Conservation (phyloP, 75 land plant genomes). For the Isoetes taiwanensis region DNA sequence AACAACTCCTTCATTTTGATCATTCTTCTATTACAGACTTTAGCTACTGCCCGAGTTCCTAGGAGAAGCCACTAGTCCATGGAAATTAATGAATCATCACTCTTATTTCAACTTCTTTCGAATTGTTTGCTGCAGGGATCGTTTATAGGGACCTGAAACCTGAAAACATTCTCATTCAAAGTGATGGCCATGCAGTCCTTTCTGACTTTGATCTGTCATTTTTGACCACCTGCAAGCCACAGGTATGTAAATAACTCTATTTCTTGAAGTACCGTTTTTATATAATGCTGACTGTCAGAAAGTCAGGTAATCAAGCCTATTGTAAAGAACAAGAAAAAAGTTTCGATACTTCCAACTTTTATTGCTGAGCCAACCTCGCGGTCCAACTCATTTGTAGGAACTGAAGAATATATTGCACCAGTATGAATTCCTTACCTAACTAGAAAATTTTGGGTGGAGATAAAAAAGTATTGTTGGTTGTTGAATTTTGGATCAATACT, state of each 20-base stretch:
- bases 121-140: slow-evolving; percentile 43
- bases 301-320: no score
- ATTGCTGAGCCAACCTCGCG: slow-evolving; percentile 80
- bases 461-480: neutral
- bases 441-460: no score
- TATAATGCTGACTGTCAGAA: neutral
- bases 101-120: no score
- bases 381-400: slow-evolving; percentile 92
- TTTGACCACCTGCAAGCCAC: slow-evolving; percentile 51
- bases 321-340: slow-evolving; percentile 30
- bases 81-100: no score
- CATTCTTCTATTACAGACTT: no score
- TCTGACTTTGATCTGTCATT: slow-evolving; percentile 82
- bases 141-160: slow-evolving; percentile 79
- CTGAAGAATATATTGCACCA: slow-evolving; percentile 95
- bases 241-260: slow-evolving; percentile 23
- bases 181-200: slow-evolving; percentile 60
- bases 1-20: no score
- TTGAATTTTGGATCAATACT: neutral
- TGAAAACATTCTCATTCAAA: slow-evolving; percentile 69
- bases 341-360: slow-evolving; percentile 42
- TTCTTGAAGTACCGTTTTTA: neutral
- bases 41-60: no score
- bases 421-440: slow-evolving; percentile 36
- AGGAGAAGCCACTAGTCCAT: no score